Evolutionary conservation across 139 green algal genomes (phyloP), one percentile per base, ranked within the genome.

Genomic region (Picochlorum sp.): DNA sequence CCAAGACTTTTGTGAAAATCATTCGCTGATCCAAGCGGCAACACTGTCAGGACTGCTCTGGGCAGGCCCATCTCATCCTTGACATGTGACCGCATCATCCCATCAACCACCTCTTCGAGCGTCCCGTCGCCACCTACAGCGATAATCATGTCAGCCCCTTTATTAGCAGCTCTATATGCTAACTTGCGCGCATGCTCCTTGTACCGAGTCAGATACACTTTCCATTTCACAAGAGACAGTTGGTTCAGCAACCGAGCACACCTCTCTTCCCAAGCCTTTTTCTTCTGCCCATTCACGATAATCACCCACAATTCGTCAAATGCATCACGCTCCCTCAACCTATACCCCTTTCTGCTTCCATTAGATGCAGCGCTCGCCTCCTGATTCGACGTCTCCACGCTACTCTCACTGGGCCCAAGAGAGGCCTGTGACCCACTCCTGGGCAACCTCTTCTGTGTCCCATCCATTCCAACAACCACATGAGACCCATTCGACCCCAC

Each of bases 91-190:
- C 58, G n/a, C 58, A 65, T 49, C 28, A 65, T 23, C n/a, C 58
- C 58, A 52, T 65, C 23, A 16, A 65, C 44, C 23, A 65, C 58
- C 11, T 65, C 58, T 15, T 65, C 57, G 1, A 65, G 11, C n/a
- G 58, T 65, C 20, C 58, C 58, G 16, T 65, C 58, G 0, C 58
- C 58, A 52, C 58, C 58, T n/a, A 65, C 23, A 32, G 58, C 58
- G 13, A 15, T 23, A 20, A 65, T 50, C 41, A 65, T 32, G 6
- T 59, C 23, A 0, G 58, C 58, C 13, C 44, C 58, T 18, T 65
- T 65, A 8, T 28, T 28, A 26, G 58, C n/a, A 26, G 58, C 58
- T 32, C 58, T 28, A 32, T 65, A 26, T 6, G 58, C 58, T 6
- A 65, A 32, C 20, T 50, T 65, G 11, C 20, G 23, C 20, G 20